Evolutionary conservation across 345 rosid genomes (phyloP), one percentile per base, ranked within the genome.

Genomic region (Noccaea bulbosa): DNA sequence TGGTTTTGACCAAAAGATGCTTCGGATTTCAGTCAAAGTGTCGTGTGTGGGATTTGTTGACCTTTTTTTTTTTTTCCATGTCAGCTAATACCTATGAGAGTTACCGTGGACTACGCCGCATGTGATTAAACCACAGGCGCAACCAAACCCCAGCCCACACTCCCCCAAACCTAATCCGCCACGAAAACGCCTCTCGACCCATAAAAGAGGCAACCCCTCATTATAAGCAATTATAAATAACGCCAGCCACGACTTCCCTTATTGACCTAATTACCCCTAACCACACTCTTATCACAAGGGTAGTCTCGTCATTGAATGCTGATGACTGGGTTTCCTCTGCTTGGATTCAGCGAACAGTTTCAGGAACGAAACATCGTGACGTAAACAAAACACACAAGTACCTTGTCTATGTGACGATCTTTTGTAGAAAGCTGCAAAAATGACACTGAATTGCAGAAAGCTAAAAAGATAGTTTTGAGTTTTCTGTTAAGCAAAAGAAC

Each of bases 141-240:
- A 57, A 57, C 77, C 67, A 67, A 75, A 61, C 69, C 63, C 56
- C 56, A 57, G 11, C 48, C 56, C 30, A 27, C 30, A 27, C 30
- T 27, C 30, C 30, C 30, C 30, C 74, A 75, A 48, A 75, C 79
- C 79, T 69, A 75, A 75, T 75, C 30, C 53, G 79, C 74, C 60
- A 75, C 65, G 73, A 60, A 74, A 74, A 67, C 57, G 78, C 63
- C 78, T 67, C 78, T 35, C 73, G 69, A 67, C 78, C 78, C 64
- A 74, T 74, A 67, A 74, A 74, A 74, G 69, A 67, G 73, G 73
- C 64, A 61, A 52, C 48, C 63, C 78, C 78, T 68, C 69, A 55
- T 63, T 4, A 72, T 46, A 68, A 75, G 65, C 65, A 53, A 68
- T 75, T 61, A 44, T 61, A 53, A 27, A 62, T 45, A 75, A 69